Evolutionary conservation across 768 basidiomycete genomes (phyloP), one percentile per base, ranked within the genome.

Genomic region (Termitomyces sp.): DNA sequence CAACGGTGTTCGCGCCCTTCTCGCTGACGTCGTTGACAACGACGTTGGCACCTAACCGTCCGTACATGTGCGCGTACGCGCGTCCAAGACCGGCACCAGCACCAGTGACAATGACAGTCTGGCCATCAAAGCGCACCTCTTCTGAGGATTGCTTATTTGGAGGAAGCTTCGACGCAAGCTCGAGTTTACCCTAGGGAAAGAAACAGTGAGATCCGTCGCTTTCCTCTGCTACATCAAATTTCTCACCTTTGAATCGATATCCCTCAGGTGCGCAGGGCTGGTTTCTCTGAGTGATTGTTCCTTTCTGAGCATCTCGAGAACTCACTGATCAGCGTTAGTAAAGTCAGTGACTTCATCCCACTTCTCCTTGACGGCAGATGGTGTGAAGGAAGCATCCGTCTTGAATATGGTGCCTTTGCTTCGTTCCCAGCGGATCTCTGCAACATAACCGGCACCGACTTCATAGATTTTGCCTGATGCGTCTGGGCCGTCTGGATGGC

Each of bases 61-160:
- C 91, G 65, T 89, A 98, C 90, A 98, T 91, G 40, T 88, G 78
- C 0, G 97, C 91, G 66, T 98, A 97, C 2, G 84, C 82, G 27
- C 97, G 86, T 16, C 97, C 97, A 29, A 99, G 84, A 50, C 96
- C 97, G 25, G 89, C 92, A 39, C 96, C 96, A 7, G 94, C 91
- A 36, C 96, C 97, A 2, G 97, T 98, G 61, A 98, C 81, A 63
- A 99, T 85, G 56, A 90, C 91, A 11, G 94, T 96, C 75, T 98
- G 88, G 15, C 85, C 89, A 56, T 91, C 89, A 66, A 89, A 98
- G 7, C 85, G 83, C 53, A 98, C 85, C 41, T 79, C 76, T 0
- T 88, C 78, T 0, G 81, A 78, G 11, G 83, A 75, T 66, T 93
- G 91, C 23, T 74, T 58, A 66, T 96, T 97, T 0, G 84, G 60